phyloP scores from a whole-genome alignment of 345 rosid genomes.

The Passiflora organensis region DNA sequence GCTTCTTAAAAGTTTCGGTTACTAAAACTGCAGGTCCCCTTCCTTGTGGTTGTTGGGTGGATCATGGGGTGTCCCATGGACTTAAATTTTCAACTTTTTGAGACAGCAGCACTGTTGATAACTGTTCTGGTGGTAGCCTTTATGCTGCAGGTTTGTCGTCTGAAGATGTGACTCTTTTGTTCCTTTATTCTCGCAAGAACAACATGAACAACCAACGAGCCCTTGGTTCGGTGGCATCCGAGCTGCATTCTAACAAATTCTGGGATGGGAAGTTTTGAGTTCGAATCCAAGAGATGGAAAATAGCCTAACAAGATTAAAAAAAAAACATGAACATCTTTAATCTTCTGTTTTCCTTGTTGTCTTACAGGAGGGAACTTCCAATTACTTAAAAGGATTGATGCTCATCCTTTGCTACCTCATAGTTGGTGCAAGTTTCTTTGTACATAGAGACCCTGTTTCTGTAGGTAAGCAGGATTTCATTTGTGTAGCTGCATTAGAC shows the following conservation, averaged over 20 bases:
- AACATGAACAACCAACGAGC: too few species aligned
- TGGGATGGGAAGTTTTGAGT: too few species aligned
- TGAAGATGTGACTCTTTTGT: neutral
- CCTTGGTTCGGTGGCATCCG: too few species aligned
- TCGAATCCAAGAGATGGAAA: too few species aligned
- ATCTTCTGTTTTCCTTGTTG: too few species aligned
- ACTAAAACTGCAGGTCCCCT: slow-evolving; percentile 11
- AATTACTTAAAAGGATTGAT: slow-evolving; percentile 79
- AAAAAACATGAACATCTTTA: too few species aligned
- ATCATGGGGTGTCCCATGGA: slow-evolving; percentile 23
- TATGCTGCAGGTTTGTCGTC: slow-evolving; percentile 16
- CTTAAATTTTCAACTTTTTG: slow-evolving; percentile 21
- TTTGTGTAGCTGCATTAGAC: neutral
- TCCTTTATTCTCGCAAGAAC: neutral
- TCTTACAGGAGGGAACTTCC: slow-evolving; percentile 72
- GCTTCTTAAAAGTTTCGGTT: neutral
- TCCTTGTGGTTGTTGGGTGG: slow-evolving; percentile 17
- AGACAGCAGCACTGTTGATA: slow-evolving; percentile 22
- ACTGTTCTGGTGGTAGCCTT: slow-evolving; percentile 20
- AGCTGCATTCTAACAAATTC: too few species aligned
- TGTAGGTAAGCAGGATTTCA: slow-evolving; percentile 9
- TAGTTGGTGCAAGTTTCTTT: slow-evolving; percentile 77
- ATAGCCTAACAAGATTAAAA: too few species aligned
- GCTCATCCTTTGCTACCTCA: slow-evolving; percentile 73
- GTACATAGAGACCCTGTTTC: slow-evolving; percentile 51